Base-by-base conservation (phyloP, 179 eudicot genomes). In the Vitellaria paradoxa region DNA sequence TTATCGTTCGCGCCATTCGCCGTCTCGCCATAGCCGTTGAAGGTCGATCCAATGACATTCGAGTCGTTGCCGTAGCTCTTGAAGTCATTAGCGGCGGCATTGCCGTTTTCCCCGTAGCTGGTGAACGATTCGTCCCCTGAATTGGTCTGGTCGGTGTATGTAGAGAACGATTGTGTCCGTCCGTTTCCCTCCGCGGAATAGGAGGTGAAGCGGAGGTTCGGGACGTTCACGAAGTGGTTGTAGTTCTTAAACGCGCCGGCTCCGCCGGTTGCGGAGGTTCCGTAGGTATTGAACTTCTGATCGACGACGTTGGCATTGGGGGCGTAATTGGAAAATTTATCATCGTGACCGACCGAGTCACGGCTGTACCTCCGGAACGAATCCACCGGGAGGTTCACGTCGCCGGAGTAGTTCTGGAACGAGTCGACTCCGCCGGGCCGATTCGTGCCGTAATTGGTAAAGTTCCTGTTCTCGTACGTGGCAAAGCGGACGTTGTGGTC, bases 61-160 rank as follows among this genome's bases (percentile, higher is more conserved):
- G 91, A 56, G 10, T 82, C 65, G 5, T 88, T 77, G 0, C 87
- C 93, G 62, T 94, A 94, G 37, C 74, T 55, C 6, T 57, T 49
- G 79, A 94, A 94, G 0, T 26, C 61, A 50, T 84, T 82, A 0
- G 5, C 40, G 20, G 82, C 82, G 2, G 93, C 94, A 23, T 91
- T 92, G 0, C 93, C 96, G 53, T 87, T 84, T 56, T 87, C 89
- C 0, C 89, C 96, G 71, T 94, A 94, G 83, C 85, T 89, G 0
- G 84, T 76, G 61, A 94, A 94, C 3, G 72, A 65, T 71, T 94
- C 82, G 68, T 85, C 85, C 0, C 96, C 97, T 6, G 93, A 47
- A 60, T 94, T 94, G 8, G 88, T 81, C 0, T 84, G 63, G 0
- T 14, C 47, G 0, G 91, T 73, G 72, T 94, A 94, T 2, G 82